phyloP scores from a whole-genome alignment of 2,329 filamentous ascomycete species.

The Colletotrichum sp. region DNA sequence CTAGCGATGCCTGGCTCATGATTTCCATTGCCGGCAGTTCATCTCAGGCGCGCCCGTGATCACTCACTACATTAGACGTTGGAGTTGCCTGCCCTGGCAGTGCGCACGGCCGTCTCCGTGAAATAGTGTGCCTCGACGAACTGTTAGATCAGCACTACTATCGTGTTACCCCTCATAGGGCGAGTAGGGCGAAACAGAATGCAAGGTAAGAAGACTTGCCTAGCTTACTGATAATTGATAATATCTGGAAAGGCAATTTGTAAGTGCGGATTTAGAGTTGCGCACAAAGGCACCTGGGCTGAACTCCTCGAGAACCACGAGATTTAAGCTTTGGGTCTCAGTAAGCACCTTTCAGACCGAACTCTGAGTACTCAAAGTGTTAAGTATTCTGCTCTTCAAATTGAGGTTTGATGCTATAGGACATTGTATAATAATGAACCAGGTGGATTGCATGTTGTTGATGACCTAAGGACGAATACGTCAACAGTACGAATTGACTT shows the following conservation, averaged over 20 bases:
- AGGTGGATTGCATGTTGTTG: background rate
- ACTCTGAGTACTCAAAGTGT: background rate
- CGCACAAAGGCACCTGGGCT: background rate
- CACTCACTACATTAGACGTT: background rate
- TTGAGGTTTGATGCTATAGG: no score
- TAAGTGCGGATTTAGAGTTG: background rate
- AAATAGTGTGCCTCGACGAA: background rate
- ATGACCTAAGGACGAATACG: fast-evolving
- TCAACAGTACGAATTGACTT: background rate
- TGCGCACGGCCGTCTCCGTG: background rate
- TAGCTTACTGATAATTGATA: background rate
- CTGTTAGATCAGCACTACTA: fast-evolving
- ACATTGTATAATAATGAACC: no score
- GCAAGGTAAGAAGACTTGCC: background rate
- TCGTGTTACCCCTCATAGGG: fast-evolving
- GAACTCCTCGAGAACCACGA: background rate
- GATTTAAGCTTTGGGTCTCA: background rate
- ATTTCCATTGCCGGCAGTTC: background rate
- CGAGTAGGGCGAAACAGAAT: background rate
- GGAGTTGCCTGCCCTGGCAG: background rate
- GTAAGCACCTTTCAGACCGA: background rate
- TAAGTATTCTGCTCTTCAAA: no score
- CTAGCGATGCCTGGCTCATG: background rate
- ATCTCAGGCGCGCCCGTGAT: background rate
- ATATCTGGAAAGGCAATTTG: background rate